These are phyloP conservation scores for Scenedesmus sp. DNA, from an alignment of 163 green algal species.

Conservation along the genomic window DNA sequence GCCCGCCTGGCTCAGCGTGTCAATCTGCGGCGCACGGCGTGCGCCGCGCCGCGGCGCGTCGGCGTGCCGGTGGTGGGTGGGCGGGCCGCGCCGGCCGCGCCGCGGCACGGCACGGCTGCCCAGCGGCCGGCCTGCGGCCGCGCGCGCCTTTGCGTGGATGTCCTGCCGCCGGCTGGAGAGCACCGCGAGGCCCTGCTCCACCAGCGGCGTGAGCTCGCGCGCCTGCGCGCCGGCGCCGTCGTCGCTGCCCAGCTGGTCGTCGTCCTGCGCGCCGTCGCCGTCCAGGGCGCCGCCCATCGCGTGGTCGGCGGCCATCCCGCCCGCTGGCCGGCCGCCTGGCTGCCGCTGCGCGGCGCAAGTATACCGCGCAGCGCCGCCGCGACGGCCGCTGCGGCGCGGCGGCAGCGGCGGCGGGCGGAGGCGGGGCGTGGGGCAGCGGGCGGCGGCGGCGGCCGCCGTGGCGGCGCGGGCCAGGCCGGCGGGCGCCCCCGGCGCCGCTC, in stretches of 20 bases:
- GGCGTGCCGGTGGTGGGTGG: neutral
- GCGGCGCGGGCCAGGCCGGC: too few species aligned
- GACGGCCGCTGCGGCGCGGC: too few species aligned
- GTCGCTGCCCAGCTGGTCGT: neutral
- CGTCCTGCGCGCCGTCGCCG: neutral
- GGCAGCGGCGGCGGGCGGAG: too few species aligned
- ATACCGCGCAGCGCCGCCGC: too few species aligned
- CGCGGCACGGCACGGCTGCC: too few species aligned
- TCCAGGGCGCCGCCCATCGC: neutral
- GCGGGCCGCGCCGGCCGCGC: neutral
- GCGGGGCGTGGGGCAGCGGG: too few species aligned
- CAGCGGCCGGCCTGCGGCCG: neutral
- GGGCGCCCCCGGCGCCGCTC: too few species aligned
- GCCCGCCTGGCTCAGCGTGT: neutral
- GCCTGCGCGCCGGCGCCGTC: conserved; percentile 16
- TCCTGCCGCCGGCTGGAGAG: neutral
- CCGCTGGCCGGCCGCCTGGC: neutral
- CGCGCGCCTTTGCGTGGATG: conserved; percentile 19
- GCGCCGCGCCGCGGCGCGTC: neutral
- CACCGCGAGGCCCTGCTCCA: conserved; percentile 14
- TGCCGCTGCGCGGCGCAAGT: too few species aligned
- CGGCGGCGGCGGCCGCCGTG: too few species aligned
- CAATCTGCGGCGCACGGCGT: neutral
- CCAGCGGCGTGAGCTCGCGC: conserved; percentile 28
- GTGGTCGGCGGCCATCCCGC: neutral